These are phyloP conservation scores for Cladorrhinum sp. DNA, from an alignment of 2,329 filamentous ascomycete genomes.

Conservation along the genomic window DNA sequence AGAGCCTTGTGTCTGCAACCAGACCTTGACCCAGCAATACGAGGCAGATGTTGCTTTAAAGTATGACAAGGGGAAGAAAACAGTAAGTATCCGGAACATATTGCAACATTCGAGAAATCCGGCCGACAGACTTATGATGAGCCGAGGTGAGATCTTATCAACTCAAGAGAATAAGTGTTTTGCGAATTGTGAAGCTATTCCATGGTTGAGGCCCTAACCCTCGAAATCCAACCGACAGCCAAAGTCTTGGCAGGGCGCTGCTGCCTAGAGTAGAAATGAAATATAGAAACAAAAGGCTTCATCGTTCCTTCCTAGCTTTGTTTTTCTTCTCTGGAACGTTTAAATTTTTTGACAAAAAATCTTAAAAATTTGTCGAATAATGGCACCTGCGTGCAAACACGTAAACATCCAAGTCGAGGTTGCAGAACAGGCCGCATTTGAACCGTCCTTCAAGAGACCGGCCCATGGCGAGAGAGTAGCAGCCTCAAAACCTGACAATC, in stretches of 20 bases:
- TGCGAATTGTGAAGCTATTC: too few species aligned
- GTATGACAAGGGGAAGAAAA: not conserved
- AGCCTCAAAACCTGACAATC: conserved; percentile 18
- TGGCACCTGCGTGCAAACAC: conserved; percentile 14
- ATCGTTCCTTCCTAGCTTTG: not conserved
- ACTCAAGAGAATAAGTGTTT: too few species aligned
- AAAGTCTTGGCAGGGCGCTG: not conserved
- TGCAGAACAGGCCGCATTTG: conserved; percentile 16
- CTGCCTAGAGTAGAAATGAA: not conserved
- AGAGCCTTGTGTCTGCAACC: too few species aligned
- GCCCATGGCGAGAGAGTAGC: conserved; percentile 26
- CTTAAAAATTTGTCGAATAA: not conserved
- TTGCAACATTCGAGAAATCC: not conserved
- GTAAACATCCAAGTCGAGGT: conserved; percentile 29
- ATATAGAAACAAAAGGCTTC: not conserved
- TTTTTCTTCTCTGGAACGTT: not conserved
- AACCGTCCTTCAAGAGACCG: conserved; percentile 31
- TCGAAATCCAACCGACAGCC: not conserved
- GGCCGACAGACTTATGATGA: not conserved
- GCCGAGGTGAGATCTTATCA: too few species aligned
- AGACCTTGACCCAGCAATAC: too few species aligned
- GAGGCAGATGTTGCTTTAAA: not conserved
- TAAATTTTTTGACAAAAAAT: not conserved
- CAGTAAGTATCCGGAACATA: not conserved
- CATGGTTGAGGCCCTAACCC: not conserved